phyloP scores from a whole-genome alignment of 148 eudicot genomes.

The Silene uniflora region DNA sequence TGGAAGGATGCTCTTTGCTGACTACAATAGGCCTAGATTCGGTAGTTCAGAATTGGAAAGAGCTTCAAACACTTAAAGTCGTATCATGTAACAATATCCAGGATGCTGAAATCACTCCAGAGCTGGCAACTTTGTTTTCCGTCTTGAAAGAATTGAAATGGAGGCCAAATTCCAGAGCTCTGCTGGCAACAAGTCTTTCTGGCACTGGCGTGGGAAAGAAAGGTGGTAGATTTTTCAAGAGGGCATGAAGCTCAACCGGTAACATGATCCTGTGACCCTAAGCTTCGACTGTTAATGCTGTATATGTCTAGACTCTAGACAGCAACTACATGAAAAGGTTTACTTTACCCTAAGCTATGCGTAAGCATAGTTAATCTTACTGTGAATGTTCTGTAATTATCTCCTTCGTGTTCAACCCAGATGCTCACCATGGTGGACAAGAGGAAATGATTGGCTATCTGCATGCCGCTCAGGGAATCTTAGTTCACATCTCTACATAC shows the following conservation, averaged over 20 bases:
- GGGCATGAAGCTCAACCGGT: slow-evolving; percentile 39
- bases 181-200: slow-evolving; percentile 59
- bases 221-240: slow-evolving; percentile 80
- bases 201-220: slow-evolving; percentile 80
- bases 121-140: slow-evolving; percentile 69
- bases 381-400: slow-evolving; percentile 1
- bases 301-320: slow-evolving; percentile 20
- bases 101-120: slow-evolving; percentile 71
- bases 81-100: slow-evolving; percentile 83
- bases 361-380: slow-evolving; percentile 3
- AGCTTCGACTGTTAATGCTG: slow-evolving; percentile 20
- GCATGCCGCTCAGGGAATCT: slow-evolving; percentile 18
- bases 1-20: slow-evolving; percentile 88
- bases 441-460: slow-evolving; percentile 27
- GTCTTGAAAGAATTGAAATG: slow-evolving; percentile 82
- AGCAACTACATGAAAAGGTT: slow-evolving; percentile 12
- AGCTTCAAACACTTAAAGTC: slow-evolving; percentile 64
- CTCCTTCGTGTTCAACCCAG: slow-evolving; percentile 12
- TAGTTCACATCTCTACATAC: slow-evolving; percentile 20
- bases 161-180: slow-evolving; percentile 84
- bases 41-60: slow-evolving; percentile 72
- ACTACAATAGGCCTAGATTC: slow-evolving; percentile 74
- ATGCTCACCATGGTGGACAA: slow-evolving; percentile 29
- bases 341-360: background rate
- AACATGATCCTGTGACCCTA: slow-evolving; percentile 17